A percentile compares a stretch with the other conserved stretches of the same genome.
These are phyloP conservation scores for Capsella bursapastoris DNA, from an alignment of 345 rosid genomes.

Conservation along the genomic window DNA sequence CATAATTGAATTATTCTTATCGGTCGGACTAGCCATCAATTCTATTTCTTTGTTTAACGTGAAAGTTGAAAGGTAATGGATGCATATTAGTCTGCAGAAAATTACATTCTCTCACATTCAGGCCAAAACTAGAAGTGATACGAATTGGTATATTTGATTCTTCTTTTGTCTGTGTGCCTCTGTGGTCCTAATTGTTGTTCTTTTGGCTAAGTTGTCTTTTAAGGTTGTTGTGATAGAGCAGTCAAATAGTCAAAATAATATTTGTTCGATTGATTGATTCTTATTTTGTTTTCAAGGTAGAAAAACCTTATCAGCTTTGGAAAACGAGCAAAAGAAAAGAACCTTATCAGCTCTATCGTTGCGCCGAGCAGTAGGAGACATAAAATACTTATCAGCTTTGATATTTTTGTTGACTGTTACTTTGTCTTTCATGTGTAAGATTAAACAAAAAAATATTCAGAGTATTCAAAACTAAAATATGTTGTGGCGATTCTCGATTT, in stretches of 20 bases:
- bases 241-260: conserved; percentile 2
- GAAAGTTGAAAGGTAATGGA: not conserved
- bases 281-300: not conserved
- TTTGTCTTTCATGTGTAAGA: conserved; percentile 10
- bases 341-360: not conserved
- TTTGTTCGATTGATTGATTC: not conserved
- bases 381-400: not conserved
- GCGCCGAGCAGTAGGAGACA: not conserved
- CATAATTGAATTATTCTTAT: not conserved
- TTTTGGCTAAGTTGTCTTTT: conserved; percentile 1
- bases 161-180: not conserved
- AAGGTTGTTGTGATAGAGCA: not conserved
- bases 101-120: not conserved
- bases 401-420: conserved; percentile 9
- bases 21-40: not conserved
- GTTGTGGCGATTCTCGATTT: not conserved
- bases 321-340: not conserved
- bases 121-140: not conserved
- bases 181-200: not conserved
- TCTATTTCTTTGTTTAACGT: not conserved
- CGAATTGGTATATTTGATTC: not conserved
- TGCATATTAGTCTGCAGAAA: not conserved
- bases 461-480: not conserved
- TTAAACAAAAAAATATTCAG: not conserved
- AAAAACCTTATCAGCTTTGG: conserved; percentile 1